phyloP scores from a whole-genome alignment of 1,284 basidiomycete genomes.

The Xerocomus cyaneibrunnescens region DNA sequence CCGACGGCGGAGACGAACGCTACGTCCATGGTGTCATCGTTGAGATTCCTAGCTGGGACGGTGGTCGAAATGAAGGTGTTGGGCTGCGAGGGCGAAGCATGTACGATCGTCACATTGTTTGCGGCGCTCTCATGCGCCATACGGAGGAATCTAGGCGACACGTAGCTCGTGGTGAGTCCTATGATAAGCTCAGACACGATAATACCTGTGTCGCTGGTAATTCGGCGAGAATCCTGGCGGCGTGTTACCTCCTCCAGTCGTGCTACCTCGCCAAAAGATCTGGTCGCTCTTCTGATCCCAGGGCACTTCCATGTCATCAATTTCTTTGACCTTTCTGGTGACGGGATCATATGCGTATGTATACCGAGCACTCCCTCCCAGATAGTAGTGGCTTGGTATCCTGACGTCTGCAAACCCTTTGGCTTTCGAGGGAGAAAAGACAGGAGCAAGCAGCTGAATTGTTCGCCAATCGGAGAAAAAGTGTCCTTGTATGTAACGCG shows the following conservation, averaged over 20 bases:
- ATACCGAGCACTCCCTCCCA: constrained; percentile 76
- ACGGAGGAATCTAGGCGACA: constrained; percentile 61
- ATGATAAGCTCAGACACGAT: constrained; percentile 16
- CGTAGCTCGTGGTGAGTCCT: background rate
- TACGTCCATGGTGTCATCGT: constrained; percentile 82
- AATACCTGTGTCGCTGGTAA: constrained; percentile 85
- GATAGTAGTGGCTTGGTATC: constrained; percentile 94
- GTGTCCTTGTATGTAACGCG: constrained; percentile 84
- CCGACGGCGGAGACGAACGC: too few relatives aligned
- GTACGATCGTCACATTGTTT: constrained; percentile 68
- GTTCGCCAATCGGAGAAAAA: constrained; percentile 96
- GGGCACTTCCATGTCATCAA: too few relatives aligned
- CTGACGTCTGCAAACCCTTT: constrained; percentile 85
- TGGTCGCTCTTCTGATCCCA: constrained; percentile 71
- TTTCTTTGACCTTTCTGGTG: constrained; percentile 64
- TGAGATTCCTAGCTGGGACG: constrained; percentile 64
- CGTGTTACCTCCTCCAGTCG: constrained; percentile 87
- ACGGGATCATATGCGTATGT: constrained; percentile 89
- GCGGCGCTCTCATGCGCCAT: constrained; percentile 67
- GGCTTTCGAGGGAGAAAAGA: constrained; percentile 87
- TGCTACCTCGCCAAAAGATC: constrained; percentile 87
- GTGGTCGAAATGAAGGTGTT: constrained; percentile 58
- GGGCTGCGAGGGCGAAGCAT: constrained; percentile 67
- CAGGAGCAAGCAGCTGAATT: constrained; percentile 80
- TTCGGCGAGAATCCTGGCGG: constrained; percentile 81